Base-by-base conservation (phyloP, 441 rosid genomes). In the Pelargonium myrrhifolium region DNA sequence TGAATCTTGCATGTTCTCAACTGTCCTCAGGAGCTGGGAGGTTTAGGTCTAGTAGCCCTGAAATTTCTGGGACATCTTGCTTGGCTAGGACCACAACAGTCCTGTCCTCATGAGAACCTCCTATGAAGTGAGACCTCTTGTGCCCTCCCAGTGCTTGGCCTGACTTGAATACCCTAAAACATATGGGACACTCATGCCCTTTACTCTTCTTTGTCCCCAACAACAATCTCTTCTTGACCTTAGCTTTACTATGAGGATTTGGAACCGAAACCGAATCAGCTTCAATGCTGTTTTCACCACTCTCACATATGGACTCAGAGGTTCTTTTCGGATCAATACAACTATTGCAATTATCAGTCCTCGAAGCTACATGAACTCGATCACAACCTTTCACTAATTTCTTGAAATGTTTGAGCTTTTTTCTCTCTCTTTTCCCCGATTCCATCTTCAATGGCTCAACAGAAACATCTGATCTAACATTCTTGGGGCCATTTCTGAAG, bases 81-180 rank as follows among this genome's bases (percentile, higher is more conserved):
- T 75, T 77, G 37, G 86, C 77, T 68, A 83, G 5, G 37, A 31
- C 37, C 37, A 31, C 82, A 69, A 84, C 68, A 9, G 89, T 79
- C 74, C 75, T 83, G 77, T 84, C 85, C 60, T 83, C 85, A 8
- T 42, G 14, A 0, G 80, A 84, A 67, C 80, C 76, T 40, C 78
- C 97, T 72, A 80, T 59, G 72, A 82, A 85, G 78, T 90, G 98
- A 76, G 97, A 85, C 82, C 97, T 81, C 84, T 90, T 93, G 77
- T 93, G 98, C 45, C 98, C 94, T 26, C 94, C 97, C 74, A 93
- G 77, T 55, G 98, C 98, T 80, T 89, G 97, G 37, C 90, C 98
- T 42, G 98, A 90, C 72, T 76, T 81, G 79, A 86, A 93, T 56
- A 86, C 85, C 82, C 77, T 85, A 74, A 76, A 86, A 84, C 97